Evolutionary conservation across 192 early-diverging fungal genomes (phyloP).

Genomic region (Backusella tuberculispora): DNA sequence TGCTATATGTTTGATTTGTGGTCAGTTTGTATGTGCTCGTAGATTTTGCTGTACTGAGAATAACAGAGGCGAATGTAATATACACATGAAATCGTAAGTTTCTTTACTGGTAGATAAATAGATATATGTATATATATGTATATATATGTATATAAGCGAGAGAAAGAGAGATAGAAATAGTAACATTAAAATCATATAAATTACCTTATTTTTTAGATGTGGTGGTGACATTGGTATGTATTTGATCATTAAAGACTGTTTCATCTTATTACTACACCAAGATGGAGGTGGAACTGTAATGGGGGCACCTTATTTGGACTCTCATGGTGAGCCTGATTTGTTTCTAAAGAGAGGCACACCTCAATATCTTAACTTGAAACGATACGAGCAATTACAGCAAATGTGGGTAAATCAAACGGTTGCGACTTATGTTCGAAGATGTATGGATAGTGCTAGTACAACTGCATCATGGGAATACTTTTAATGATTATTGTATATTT

Average conservation of each 20-base stretch:
- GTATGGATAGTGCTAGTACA: conserved; percentile 85
- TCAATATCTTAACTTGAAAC: conserved; percentile 79
- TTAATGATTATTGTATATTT: conserved; percentile 32
- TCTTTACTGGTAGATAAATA: neutral
- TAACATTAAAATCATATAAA: neutral
- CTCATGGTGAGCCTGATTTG: conserved; percentile 94
- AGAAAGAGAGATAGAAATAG: neutral
- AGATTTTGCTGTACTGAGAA: conserved; percentile 90
- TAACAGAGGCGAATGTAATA: conserved; percentile 92
- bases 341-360: conserved; percentile 81
- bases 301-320: conserved; percentile 91
- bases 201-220: conserved; percentile 62
- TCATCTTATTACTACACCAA: conserved; percentile 81
- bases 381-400: conserved; percentile 87
- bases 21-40: conserved; percentile 90
- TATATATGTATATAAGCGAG: neutral
- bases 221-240: conserved; percentile 89
- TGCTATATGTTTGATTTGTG: conserved; percentile 93
- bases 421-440: conserved; percentile 84
- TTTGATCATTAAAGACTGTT: conserved; percentile 75
- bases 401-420: conserved; percentile 80
- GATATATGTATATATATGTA: neutral
- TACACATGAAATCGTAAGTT: conserved; percentile 74
- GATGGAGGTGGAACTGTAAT: conserved; percentile 83
- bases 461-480: conserved; percentile 87